Percentiles rank a stretch among this genome's conserved stretches.
Evolutionary conservation across 2,329 filamentous ascomycete genomes (phyloP).

Genomic region (Epicoccum nigrum): DNA sequence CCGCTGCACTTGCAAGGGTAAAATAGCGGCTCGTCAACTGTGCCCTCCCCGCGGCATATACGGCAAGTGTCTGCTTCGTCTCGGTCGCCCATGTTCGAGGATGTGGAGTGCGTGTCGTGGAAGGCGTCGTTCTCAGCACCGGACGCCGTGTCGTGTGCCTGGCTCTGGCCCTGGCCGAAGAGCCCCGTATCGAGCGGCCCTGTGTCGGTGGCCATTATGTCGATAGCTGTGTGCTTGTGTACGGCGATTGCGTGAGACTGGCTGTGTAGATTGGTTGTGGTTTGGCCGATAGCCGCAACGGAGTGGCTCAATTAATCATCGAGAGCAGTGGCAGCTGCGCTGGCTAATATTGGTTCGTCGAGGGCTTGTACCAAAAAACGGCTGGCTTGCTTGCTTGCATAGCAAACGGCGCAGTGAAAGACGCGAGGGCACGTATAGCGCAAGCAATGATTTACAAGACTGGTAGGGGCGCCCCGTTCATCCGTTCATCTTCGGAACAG

Average conservation of each 20-base stretch:
- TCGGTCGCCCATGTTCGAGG: conserved; percentile 37
- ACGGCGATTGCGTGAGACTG: neutral
- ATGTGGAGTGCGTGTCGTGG: conserved; percentile 46
- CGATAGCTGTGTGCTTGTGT: neutral
- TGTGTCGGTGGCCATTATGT: conserved; percentile 32
- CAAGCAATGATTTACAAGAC: conserved; percentile 1
- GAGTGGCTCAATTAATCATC: conserved; percentile 35
- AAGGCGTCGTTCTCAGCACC: conserved; percentile 9
- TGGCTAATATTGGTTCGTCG: neutral
- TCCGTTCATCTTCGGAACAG: conserved; percentile 4
- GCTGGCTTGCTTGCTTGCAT: no score
- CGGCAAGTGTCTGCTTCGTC: conserved; percentile 83
- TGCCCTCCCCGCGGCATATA: conserved; percentile 92
- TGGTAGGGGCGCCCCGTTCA: neutral
- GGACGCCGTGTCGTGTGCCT: conserved; percentile 12
- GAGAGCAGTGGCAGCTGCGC: conserved; percentile 6
- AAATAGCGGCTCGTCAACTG: conserved; percentile 83
- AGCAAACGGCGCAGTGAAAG: neutral
- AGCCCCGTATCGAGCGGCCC: conserved; percentile 22
- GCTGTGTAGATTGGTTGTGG: neutral
- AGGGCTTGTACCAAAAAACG: neutral
- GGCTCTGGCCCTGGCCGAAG: conserved; percentile 19
- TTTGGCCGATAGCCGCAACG: conserved; percentile 30
- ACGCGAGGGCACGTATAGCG: neutral
- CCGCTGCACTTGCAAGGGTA: conserved; percentile 99